These are phyloP conservation scores for Magnusiomyces ingens DNA, from an alignment of 1,139 yeast genomes.

Conservation along the genomic window DNA sequence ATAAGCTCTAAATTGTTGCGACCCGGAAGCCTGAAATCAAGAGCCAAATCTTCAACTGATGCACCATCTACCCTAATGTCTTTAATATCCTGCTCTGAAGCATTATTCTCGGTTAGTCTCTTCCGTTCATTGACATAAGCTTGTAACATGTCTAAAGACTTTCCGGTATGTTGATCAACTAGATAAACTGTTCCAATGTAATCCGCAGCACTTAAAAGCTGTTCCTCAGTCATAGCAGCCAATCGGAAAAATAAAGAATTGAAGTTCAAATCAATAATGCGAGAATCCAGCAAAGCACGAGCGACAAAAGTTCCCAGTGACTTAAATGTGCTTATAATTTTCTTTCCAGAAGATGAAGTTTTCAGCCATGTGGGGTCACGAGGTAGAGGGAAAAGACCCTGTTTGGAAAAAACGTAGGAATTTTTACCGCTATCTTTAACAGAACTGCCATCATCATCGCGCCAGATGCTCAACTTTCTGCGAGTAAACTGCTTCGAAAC, in stretches of 20 bases:
- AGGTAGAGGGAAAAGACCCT: conserved; percentile 75
- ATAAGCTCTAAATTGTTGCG: conserved; percentile 53
- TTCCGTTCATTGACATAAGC: conserved; percentile 34
- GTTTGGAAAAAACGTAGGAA: conserved; percentile 39
- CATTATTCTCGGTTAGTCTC: conserved; percentile 17
- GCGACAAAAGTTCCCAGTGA: conserved; percentile 81
- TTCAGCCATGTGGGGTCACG: conserved; percentile 26
- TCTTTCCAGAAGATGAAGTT: conserved; percentile 31
- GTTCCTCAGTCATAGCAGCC: conserved; percentile 12
- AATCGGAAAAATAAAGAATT: conserved; percentile 57
- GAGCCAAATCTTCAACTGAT: conserved; percentile 46
- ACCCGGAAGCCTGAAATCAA: conserved; percentile 76
- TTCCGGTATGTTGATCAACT: conserved; percentile 57
- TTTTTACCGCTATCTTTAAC: conserved; percentile 24
- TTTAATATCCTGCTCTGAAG: conserved; percentile 17
- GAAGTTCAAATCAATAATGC: conserved; percentile 78
- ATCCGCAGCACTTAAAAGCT: neutral
- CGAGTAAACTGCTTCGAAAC: conserved; percentile 70
- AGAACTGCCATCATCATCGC: conserved; percentile 38
- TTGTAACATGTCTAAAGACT: conserved; percentile 50
- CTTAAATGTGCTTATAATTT: conserved; percentile 49
- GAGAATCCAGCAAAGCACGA: conserved; percentile 75
- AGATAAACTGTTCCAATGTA: conserved; percentile 38
- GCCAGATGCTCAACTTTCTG: conserved; percentile 62
- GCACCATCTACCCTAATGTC: conserved; percentile 38